Percentiles rank a stretch among this genome's conserved stretches.
phyloP scores from a whole-genome alignment of 441 rosid species.

The Adansonia grandidieri region DNA sequence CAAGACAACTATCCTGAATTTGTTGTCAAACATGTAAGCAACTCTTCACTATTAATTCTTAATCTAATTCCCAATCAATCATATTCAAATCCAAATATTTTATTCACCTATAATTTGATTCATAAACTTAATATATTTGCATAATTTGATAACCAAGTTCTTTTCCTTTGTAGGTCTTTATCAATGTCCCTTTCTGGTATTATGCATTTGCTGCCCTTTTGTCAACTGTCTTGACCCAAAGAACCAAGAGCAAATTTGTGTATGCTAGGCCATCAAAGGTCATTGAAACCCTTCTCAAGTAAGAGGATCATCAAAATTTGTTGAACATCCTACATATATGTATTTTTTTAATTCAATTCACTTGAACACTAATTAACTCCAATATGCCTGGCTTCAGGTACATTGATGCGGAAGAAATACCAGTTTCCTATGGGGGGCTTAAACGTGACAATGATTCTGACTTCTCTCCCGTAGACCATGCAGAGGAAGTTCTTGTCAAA shows the following conservation, averaged over 20 bases:
- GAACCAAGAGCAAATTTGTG: constrained; percentile 54
- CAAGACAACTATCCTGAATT: constrained; percentile 50
- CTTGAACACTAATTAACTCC: neutral
- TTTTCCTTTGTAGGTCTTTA: constrained; percentile 40
- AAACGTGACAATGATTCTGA: constrained; percentile 52
- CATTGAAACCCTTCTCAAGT: constrained; percentile 40
- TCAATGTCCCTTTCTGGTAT: constrained; percentile 60
- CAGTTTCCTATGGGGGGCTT: constrained; percentile 54
- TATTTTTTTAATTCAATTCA: neutral
- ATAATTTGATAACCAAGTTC: neutral
- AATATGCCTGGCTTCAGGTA: constrained; percentile 33
- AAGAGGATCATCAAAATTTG: constrained; percentile 21
- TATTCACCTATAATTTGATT: no score
- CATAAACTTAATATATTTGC: neutral
- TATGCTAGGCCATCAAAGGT: constrained; percentile 46
- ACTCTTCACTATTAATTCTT: neutral
- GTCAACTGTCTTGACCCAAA: constrained; percentile 46
- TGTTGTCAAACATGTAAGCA: constrained; percentile 6
- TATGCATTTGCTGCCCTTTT: constrained; percentile 50
- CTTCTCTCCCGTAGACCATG: constrained; percentile 40
- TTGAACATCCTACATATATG: neutral
- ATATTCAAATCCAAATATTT: neutral
- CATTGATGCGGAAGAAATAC: constrained; percentile 49
- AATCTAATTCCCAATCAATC: neutral
- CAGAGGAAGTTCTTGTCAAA: constrained; percentile 42